These are phyloP conservation scores for Pleurotus pulmonarius DNA, from an alignment of 768 basidiomycete genomes.

Conservation along the genomic window DNA sequence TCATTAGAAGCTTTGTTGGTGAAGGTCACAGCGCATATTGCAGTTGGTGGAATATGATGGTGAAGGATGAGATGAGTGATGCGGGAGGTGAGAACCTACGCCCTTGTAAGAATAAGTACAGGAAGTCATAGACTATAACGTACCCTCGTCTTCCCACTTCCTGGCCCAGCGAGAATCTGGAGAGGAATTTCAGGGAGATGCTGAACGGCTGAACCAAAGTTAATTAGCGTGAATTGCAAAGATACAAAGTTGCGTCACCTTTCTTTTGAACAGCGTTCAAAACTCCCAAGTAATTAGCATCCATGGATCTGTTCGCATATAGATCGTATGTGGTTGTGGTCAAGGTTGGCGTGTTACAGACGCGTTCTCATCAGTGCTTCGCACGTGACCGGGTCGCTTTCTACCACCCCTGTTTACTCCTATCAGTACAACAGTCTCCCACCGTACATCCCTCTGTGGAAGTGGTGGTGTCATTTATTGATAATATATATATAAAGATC, in stretches of 20 bases:
- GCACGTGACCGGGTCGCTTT: too few relatives aligned
- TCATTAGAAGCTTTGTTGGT: conserved; percentile 90
- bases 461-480: too few relatives aligned
- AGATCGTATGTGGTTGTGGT: neutral
- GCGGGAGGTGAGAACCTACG: conserved; percentile 60
- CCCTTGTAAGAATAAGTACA: neutral
- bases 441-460: too few relatives aligned
- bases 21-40: conserved; percentile 80
- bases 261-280: conserved; percentile 36
- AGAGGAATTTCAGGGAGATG: conserved; percentile 59
- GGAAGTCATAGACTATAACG: neutral
- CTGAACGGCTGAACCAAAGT: conserved; percentile 49
- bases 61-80: conserved; percentile 62
- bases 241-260: conserved; percentile 22
- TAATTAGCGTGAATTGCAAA: neutral
- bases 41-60: conserved; percentile 45
- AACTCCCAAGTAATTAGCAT: conserved; percentile 14
- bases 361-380: too few relatives aligned
- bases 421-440: too few relatives aligned
- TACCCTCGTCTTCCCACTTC: conserved; percentile 68
- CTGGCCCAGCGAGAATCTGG: conserved; percentile 81
- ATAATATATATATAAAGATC: too few relatives aligned
- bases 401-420: too few relatives aligned
- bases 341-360: too few relatives aligned
- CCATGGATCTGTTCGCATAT: neutral